Base-by-base conservation (phyloP, 2,329 filamentous ascomycete genomes). In the Botryosphaeria agaves region DNA sequence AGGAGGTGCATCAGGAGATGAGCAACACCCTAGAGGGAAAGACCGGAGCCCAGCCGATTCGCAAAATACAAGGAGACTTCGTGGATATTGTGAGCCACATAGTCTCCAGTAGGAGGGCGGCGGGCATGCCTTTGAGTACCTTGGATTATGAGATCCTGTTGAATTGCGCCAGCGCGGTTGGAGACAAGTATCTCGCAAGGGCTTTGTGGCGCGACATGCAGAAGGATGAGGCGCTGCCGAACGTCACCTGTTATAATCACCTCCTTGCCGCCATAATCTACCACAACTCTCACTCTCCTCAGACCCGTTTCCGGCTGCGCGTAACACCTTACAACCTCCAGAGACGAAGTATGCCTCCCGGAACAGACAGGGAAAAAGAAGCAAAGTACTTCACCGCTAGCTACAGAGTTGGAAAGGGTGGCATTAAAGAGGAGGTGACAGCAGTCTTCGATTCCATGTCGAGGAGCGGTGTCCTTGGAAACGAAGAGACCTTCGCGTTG, bases 221-320 rank as follows among this genome's bases (percentile, higher is more conserved):
- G 2, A 32, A 45, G 11, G 45, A 56, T 26, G 40, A 45, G 3
- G 28, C 63, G 3, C 25, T 39, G 6, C 66, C 63, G 2, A 59
- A 66, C 40, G 40, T 56, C 3, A 49, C 52, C 33, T 69, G 65
- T 42, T 73, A 65, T 41, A 73, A 72, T 33, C 47, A 61, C 35
- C 64, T 60, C 33, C 59, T 74, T 49, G 59, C 57, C 12, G 55
- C 61, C 1, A 49, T 55, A 28, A 51, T 62, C 23, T 69, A 62
- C 59, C 41, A 46, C 28, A 38, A 41, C 5, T 24, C 38, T n/a
- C 38, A 46, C 27, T 34, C 30, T 11, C 47, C 64, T 18, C 45
- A 48, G 19, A 41, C 46, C 4, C 52, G 56, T 18, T 47, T 52
- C 46, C 59, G n/a, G 32, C 39, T 31, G 46, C 59, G 42, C 45